phyloP scores from a whole-genome alignment of 2,329 filamentous ascomycete species.

The Alternaria longipes region DNA sequence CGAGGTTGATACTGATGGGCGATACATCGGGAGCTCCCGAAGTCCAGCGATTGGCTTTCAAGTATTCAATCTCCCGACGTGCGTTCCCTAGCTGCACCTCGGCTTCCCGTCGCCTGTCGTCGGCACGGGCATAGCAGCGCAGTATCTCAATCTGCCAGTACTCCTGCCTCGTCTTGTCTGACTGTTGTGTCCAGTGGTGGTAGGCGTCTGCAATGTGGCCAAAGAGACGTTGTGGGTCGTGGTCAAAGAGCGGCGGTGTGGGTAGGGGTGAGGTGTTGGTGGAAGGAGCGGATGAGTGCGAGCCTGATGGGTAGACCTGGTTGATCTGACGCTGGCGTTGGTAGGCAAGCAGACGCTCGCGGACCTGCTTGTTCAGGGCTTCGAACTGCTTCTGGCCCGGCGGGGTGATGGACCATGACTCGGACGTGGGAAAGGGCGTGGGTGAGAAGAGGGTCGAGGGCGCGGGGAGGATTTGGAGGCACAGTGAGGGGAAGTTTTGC shows the following conservation, averaged over 20 bases:
- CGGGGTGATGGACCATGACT: constrained; percentile 82
- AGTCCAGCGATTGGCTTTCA: constrained; percentile 46
- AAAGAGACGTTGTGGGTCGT: constrained; percentile 74
- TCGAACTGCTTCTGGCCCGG: constrained; percentile 78
- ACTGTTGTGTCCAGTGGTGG: constrained; percentile 75
- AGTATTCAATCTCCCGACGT: constrained; percentile 54
- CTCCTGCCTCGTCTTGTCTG: constrained; percentile 57
- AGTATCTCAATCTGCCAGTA: constrained; percentile 59
- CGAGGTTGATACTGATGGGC: constrained; percentile 50
- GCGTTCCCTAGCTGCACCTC: constrained; percentile 52
- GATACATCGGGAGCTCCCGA: constrained; percentile 38
- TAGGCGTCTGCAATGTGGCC: constrained; percentile 82
- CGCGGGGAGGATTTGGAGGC: constrained; percentile 79
- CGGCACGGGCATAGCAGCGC: constrained; percentile 55
- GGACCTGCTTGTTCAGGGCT: constrained; percentile 73
- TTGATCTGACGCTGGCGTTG: constrained; percentile 48
- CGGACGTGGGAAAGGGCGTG: constrained; percentile 77
- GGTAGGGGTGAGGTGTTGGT: constrained; percentile 47
- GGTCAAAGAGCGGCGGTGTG: constrained; percentile 56
- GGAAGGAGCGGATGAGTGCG: constrained; percentile 38
- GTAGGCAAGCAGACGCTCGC: constrained; percentile 66
- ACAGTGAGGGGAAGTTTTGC: constrained; percentile 86
- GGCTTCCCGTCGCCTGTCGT: constrained; percentile 50
- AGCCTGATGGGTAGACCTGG: constrained; percentile 42
- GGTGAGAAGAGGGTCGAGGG: constrained; percentile 84